phyloP scores from a whole-genome alignment of 75 land plant species.

The Larix kaempferi region DNA sequence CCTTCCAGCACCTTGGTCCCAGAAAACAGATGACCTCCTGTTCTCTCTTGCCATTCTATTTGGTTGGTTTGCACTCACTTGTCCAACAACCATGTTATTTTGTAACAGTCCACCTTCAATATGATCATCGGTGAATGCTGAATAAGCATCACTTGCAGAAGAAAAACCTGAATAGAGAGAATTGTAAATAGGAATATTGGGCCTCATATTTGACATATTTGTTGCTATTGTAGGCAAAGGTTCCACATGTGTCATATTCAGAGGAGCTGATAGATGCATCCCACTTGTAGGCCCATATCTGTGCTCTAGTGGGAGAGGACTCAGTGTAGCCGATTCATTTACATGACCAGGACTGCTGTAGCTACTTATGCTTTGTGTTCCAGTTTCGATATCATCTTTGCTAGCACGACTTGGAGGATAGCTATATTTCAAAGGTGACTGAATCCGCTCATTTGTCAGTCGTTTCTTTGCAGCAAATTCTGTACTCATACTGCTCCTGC shows the following conservation, averaged over 20 bases:
- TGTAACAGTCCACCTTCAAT: constrained; percentile 10
- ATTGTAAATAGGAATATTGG: constrained; percentile 42
- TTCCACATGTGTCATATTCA: constrained; percentile 4
- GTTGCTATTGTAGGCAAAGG: neutral
- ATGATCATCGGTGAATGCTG: constrained; percentile 21
- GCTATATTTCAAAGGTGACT: constrained; percentile 28
- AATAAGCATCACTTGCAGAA: constrained; percentile 25
- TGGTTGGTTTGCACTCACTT: constrained; percentile 4
- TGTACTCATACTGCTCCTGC: constrained; percentile 50
- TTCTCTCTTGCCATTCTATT: constrained; percentile 14
- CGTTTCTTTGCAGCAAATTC: constrained; percentile 28
- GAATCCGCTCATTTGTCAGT: constrained; percentile 16
- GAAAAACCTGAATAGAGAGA: constrained; percentile 28
- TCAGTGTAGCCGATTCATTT: constrained; percentile 19
- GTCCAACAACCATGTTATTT: constrained; percentile 12
- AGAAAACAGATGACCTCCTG: constrained; percentile 44
- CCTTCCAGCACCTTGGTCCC: constrained; percentile 65
- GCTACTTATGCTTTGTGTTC: constrained; percentile 42
- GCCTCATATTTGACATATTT: constrained; percentile 9
- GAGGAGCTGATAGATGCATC: constrained; percentile 9
- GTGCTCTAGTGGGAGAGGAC: constrained; percentile 26
- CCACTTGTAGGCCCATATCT: constrained; percentile 4
- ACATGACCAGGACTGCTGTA: constrained; percentile 49
- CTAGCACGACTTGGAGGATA: constrained; percentile 55
- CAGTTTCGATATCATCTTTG: constrained; percentile 47